A percentile compares a stretch with the other conserved stretches of the same genome.
phyloP scores from a whole-genome alignment of 139 green algal genomes.

The Coelastrella sp. region DNA sequence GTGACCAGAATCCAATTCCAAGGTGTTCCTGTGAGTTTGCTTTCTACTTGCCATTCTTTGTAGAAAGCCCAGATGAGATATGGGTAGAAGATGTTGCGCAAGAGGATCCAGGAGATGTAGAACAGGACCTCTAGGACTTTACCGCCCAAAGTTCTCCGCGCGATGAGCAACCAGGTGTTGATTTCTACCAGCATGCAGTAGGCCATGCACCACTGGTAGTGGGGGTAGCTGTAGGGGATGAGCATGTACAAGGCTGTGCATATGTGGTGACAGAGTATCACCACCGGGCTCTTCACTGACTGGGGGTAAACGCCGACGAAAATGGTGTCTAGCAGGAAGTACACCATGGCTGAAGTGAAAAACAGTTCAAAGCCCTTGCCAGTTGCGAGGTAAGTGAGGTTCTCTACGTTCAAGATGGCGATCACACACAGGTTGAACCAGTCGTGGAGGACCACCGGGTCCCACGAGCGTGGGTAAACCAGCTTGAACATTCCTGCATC shows the following conservation, averaged over 20 bases:
- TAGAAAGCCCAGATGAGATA: conserved; percentile 66
- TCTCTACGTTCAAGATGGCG: conserved; percentile 38
- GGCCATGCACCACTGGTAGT: conserved; percentile 64
- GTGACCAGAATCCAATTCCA: conserved; percentile 63
- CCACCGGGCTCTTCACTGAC: conserved; percentile 64
- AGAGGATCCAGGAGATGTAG: conserved; percentile 64
- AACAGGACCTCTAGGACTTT: conserved; percentile 49
- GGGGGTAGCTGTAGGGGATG: conserved; percentile 68
- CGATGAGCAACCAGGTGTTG: conserved; percentile 74
- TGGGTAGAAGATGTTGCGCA: conserved; percentile 68
- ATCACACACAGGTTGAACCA: conserved; percentile 49
- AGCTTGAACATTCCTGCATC: conserved; percentile 34
- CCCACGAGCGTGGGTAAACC: conserved; percentile 28
- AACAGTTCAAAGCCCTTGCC: conserved; percentile 50
- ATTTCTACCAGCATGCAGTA: conserved; percentile 61
- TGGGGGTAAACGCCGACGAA: conserved; percentile 52
- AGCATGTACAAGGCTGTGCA: conserved; percentile 59
- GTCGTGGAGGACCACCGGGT: conserved; percentile 45
- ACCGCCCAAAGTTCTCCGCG: conserved; percentile 51
- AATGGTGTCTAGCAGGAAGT: conserved; percentile 57
- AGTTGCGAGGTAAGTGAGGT: conserved; percentile 35
- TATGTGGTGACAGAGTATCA: conserved; percentile 68
- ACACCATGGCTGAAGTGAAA: conserved; percentile 56
- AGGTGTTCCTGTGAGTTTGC: conserved; percentile 37
- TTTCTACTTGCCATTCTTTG: conserved; percentile 57